Conservation (phyloP, 768 basidiomycete genomes). For the Hirschioporus abietinus region DNA sequence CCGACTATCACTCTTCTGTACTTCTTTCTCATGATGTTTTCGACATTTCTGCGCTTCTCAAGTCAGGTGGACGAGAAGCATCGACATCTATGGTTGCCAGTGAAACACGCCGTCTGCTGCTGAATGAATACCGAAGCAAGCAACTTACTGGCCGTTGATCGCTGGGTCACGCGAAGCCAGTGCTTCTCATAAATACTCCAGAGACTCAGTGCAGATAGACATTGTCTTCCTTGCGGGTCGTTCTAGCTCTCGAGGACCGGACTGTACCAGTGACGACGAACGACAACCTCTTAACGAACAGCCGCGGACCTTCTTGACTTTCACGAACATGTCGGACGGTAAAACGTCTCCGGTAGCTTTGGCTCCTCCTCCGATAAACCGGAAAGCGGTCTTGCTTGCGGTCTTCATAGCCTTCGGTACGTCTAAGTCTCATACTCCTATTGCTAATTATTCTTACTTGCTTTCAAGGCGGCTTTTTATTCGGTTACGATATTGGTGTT, state of each 20-base stretch:
- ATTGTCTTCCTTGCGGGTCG: background rate
- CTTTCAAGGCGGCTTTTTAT: constrained; percentile 44
- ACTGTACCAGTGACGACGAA: background rate
- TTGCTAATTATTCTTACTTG: background rate
- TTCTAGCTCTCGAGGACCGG: background rate
- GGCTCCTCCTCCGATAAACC: constrained; percentile 42
- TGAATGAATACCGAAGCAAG: background rate
- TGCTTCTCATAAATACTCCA: constrained; percentile 1
- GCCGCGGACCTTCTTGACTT: background rate
- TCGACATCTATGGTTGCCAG: background rate
- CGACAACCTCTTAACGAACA: background rate
- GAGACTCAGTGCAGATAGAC: background rate
- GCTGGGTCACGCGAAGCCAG: background rate
- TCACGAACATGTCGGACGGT: background rate
- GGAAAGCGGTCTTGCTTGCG: constrained; percentile 56
- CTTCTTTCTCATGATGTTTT: constrained; percentile 1
- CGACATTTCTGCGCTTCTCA: background rate
- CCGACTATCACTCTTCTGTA: background rate
- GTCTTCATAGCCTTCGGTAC: constrained; percentile 71
- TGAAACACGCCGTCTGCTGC: background rate
- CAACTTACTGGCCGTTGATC: background rate
- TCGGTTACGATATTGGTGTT: constrained; percentile 75
- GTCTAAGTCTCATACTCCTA: constrained; percentile 17
- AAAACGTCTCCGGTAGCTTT: background rate
- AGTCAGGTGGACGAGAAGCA: background rate